phyloP scores from a whole-genome alignment of 2,329 filamentous ascomycete species.

The Xylariaceae sp. region DNA sequence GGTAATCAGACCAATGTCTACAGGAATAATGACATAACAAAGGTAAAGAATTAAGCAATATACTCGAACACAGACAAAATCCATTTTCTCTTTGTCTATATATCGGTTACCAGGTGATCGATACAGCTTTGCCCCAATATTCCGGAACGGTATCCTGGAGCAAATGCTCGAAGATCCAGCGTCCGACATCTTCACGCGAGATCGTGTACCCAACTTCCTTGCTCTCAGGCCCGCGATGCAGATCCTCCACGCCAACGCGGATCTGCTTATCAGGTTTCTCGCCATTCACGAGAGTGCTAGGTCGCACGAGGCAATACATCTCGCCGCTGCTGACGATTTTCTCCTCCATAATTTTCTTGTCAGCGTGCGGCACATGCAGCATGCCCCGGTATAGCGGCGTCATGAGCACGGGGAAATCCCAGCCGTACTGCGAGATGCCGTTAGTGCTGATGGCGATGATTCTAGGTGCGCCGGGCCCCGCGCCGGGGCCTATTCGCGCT shows the following conservation, averaged over 20 bases:
- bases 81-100: no score
- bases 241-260: slow-evolving; percentile 47
- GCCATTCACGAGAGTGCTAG: slow-evolving; percentile 45
- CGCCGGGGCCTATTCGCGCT: slow-evolving; percentile 17
- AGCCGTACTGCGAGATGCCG: slow-evolving; percentile 46
- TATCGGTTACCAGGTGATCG: no score
- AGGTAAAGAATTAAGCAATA: no score
- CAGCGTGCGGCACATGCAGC: slow-evolving; percentile 50
- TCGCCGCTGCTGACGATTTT: slow-evolving; percentile 38
- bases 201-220: neutral
- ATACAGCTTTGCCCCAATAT: neutral
- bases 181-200: neutral
- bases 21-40: no score
- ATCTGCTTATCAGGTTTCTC: slow-evolving; percentile 36
- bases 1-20: no score
- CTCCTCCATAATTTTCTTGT: slow-evolving; percentile 56
- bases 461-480: slow-evolving; percentile 21
- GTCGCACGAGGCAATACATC: slow-evolving; percentile 46
- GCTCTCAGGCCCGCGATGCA: neutral
- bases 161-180: neutral
- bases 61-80: no score
- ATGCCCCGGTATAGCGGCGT: slow-evolving; percentile 51
- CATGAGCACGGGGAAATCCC: slow-evolving; percentile 52
- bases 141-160: no score
- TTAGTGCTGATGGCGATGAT: slow-evolving; percentile 50